A percentile compares a stretch with the other conserved stretches of the same genome.
Evolutionary conservation across 2,329 filamentous ascomycete species (phyloP).

Genomic region (Fusarium vanettenii): DNA sequence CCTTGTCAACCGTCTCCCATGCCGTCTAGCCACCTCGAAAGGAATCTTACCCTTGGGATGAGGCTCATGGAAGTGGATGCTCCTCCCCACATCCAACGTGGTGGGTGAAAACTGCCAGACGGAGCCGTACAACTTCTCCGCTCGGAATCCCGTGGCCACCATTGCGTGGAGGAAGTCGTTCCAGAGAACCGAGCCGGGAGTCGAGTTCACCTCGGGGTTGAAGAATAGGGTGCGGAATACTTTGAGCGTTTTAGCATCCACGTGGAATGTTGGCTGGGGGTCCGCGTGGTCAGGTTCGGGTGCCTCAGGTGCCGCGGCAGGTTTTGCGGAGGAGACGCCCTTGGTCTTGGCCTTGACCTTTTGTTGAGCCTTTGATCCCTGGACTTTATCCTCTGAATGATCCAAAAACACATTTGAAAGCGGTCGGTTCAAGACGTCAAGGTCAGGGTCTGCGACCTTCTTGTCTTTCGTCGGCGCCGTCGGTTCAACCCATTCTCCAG

Average conservation of each 20-base stretch:
- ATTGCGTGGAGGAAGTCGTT: conserved; percentile 66
- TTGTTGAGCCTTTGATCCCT: background rate
- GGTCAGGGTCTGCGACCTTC: background rate
- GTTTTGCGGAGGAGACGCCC: background rate
- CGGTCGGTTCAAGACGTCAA: conserved; percentile 25
- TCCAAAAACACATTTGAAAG: conserved; percentile 41
- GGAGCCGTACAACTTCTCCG: conserved; percentile 69
- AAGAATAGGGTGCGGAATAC: conserved; percentile 57
- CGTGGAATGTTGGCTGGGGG: conserved; percentile 25
- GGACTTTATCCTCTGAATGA: background rate
- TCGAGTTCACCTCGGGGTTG: conserved; percentile 48
- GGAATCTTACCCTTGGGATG: conserved; percentile 66
- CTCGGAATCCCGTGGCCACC: conserved; percentile 59
- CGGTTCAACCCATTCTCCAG: conserved; percentile 59
- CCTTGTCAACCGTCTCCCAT: conserved; percentile 61
- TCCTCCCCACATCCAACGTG: conserved; percentile 54
- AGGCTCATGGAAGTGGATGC: conserved; percentile 71
- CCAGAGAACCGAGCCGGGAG: conserved; percentile 63
- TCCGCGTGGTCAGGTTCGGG: background rate
- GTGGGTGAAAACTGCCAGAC: conserved; percentile 68
- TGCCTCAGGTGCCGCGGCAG: background rate
- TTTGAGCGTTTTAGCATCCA: conserved; percentile 49
- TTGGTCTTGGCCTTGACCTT: conserved; percentile 38
- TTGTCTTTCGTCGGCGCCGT: conserved; percentile 1
- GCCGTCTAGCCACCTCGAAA: conserved; percentile 56